Base-by-base conservation (phyloP, 306 rosid species). In the Dryas octopetala region DNA sequence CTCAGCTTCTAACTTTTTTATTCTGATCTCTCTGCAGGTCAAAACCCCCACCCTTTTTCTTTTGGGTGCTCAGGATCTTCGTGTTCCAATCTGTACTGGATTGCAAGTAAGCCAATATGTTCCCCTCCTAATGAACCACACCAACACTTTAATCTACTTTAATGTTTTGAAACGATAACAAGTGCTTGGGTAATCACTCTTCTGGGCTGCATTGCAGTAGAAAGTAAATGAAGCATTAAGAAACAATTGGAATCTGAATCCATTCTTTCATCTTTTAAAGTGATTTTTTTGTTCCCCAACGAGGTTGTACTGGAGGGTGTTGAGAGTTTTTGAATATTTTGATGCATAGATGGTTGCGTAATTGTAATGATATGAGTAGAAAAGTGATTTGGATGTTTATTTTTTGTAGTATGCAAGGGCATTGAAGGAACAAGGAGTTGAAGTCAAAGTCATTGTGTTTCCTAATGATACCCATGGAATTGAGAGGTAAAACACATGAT, bases 31-130 rank as follows among this genome's bases (percentile, higher is more conserved):
- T 59, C 49, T 78, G 77, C 84, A 93, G 98, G 98, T 87, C 64
- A 93, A 89, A 83, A 74, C 96, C 26, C 95, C 95, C 64, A 93
- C 88, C 62, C 79, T 93, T 74, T 85, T 93, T 77, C 87, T 93
- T 58, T 62, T 93, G 77, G 98, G 97, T 65, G 90, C 95, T 16
- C 80, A 83, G 82, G 98, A 93, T 88, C 74, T 83, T 68, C 97
- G 96, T 11, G 91, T 91, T 82, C 76, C 67, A 2, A 4, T 72
- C 46, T 72, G 46, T 48, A 72, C 28, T 5, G 76, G 76, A 46
- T 59, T 72, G 54, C 76, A 72, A 28, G 67, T 72, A 72, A 72
- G 76, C 54, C 17, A 41, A 50, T 13, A 14, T 58, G 10, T 72
- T 58, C 45, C 51, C 53, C 19, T 23, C 17, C 38, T 70, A 9